Conservation (phyloP, 768 basidiomycete species). For the Naganishia antarctica region DNA sequence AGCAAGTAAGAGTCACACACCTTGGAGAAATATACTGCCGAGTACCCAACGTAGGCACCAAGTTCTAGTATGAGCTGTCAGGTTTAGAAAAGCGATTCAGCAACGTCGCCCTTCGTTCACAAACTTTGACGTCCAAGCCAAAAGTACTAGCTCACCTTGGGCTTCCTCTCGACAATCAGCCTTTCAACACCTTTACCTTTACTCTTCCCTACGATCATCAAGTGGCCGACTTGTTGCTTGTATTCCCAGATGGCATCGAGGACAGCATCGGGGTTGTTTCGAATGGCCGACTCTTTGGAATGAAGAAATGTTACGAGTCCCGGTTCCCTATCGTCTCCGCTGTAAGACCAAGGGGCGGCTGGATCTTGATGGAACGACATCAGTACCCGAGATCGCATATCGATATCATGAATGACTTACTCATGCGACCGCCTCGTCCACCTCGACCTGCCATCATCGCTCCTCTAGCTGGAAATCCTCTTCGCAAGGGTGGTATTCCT, state of each 20-base stretch:
- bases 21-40: slow-evolving; percentile 15
- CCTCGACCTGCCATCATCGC: slow-evolving; percentile 4
- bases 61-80: slow-evolving; percentile 13
- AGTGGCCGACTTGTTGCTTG: slow-evolving; percentile 16
- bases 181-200: slow-evolving; percentile 39
- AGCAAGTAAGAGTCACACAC: not conserved
- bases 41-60: slow-evolving; percentile 17
- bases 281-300: not conserved
- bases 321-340: slow-evolving; percentile 1
- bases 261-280: not conserved
- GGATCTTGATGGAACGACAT: not conserved
- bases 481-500: not conserved
- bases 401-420: not conserved
- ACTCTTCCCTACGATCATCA: slow-evolving; percentile 46
- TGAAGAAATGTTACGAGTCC: not conserved
- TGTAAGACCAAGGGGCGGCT: not conserved
- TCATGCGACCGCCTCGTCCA: not conserved
- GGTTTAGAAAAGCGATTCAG: too few relatives aligned
- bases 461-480: slow-evolving; percentile 12
- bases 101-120: too few relatives aligned
- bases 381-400: not conserved
- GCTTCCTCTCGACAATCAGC: slow-evolving; percentile 37
- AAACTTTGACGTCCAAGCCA: not conserved
- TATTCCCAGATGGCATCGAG: slow-evolving; percentile 14
- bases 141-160: slow-evolving; percentile 33